phyloP scores from a whole-genome alignment of 345 rosid genomes.

The Camelina hispida region DNA sequence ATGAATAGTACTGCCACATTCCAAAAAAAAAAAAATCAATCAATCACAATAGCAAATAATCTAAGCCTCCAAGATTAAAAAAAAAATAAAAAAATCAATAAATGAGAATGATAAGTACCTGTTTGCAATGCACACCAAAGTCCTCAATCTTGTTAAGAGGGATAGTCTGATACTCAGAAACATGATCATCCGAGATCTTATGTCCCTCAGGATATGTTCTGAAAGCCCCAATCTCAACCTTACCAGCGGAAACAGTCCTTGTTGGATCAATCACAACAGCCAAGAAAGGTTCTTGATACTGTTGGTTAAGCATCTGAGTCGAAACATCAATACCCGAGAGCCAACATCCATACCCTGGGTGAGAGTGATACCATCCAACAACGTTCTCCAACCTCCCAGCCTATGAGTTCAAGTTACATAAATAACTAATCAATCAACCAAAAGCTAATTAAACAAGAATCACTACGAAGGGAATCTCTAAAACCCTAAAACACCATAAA shows the following conservation, averaged over 20 bases:
- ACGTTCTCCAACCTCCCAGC: conserved; percentile 97
- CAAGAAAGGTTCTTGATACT: conserved; percentile 93
- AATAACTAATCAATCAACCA: conserved; percentile 17
- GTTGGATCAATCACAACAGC: conserved; percentile 98
- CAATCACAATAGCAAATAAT: conserved; percentile 11
- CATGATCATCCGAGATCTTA: conserved; percentile 42
- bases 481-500: conserved; percentile 19
- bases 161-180: conserved; percentile 87
- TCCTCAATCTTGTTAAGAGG: conserved; percentile 67
- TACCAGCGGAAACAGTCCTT: conserved; percentile 99
- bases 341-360: conserved; percentile 99
- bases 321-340: conserved; percentile 98
- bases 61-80: conserved; percentile 5
- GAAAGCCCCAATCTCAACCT: conserved; percentile 99
- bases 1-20: conserved; percentile 76
- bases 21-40: conserved; percentile 37
- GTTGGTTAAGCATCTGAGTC: conserved; percentile 98
- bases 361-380: conserved; percentile 89
- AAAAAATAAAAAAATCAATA: neutral
- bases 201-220: conserved; percentile 87
- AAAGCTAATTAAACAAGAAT: conserved; percentile 5
- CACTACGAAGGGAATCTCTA: neutral
- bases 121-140: conserved; percentile 78
- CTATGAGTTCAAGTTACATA: conserved; percentile 54
- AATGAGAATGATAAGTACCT: conserved; percentile 49